Percentiles rank a stretch among this genome's conserved stretches.
Evolutionary conservation across 768 basidiomycete genomes (phyloP).

Genomic region (Pleurotus cornucopiae): DNA sequence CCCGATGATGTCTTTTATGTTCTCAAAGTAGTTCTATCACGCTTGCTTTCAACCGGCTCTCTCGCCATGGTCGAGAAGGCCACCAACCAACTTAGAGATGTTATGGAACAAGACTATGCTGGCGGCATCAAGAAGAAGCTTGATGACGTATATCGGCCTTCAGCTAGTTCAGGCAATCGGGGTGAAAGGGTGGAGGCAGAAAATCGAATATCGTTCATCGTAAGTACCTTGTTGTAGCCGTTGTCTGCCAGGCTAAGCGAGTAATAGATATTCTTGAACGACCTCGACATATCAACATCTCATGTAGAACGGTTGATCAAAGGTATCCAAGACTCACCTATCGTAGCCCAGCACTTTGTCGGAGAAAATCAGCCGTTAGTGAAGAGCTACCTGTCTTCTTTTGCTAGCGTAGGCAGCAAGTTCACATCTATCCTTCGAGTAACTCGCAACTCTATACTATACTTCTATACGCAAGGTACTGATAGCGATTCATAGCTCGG

Average conservation of each 20-base stretch:
- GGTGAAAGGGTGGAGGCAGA: conserved; percentile 81
- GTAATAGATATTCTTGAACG: conserved; percentile 73
- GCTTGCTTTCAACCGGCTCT: conserved; percentile 78
- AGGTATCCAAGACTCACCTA: conserved; percentile 52
- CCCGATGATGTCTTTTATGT: conserved; percentile 98
- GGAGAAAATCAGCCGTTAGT: conserved; percentile 50
- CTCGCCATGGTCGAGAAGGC: conserved; percentile 52
- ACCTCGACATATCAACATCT: conserved; percentile 87
- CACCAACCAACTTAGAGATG: conserved; percentile 58
- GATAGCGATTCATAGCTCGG: conserved; percentile 48
- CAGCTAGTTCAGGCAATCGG: conserved; percentile 42
- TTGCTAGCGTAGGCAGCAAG: conserved; percentile 54
- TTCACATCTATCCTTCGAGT: conserved; percentile 77
- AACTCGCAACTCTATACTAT: conserved; percentile 12
- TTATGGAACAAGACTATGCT: conserved; percentile 81
- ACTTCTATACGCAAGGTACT: not conserved
- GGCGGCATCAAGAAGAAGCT: conserved; percentile 79
- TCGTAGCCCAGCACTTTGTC: conserved; percentile 65
- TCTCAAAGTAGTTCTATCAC: conserved; percentile 75
- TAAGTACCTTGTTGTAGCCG: conserved; percentile 33
- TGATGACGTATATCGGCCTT: conserved; percentile 78
- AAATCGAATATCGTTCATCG: conserved; percentile 75
- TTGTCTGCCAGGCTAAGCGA: conserved; percentile 2
- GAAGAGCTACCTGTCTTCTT: conserved; percentile 40
- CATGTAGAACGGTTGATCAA: conserved; percentile 82